Conservation (phyloP, 2,329 filamentous ascomycete genomes). For the Amylocarpus encephaloides region DNA sequence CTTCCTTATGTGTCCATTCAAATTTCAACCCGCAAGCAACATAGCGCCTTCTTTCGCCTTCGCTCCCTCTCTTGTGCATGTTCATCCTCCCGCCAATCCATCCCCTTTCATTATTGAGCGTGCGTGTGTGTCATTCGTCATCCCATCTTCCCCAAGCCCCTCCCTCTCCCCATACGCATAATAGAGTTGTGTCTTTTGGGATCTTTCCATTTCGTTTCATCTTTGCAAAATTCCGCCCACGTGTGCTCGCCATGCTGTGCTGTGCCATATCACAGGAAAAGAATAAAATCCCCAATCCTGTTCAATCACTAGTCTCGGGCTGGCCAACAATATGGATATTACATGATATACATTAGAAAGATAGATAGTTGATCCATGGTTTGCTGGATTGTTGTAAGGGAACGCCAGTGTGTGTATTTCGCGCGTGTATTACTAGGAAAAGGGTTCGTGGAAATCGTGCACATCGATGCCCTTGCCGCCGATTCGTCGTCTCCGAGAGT, state of each 20-base stretch:
- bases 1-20: conserved; percentile 2
- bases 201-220: not conserved
- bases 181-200: too few relatives aligned
- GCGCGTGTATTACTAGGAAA: not conserved
- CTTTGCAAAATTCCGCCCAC: not conserved
- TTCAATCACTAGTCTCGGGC: not conserved
- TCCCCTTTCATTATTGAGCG: not conserved
- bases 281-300: not conserved
- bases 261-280: not conserved
- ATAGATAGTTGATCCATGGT: not conserved
- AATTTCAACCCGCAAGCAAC: not conserved
- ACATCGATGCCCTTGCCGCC: too few relatives aligned
- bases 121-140: not conserved
- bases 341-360: conserved; percentile 4
- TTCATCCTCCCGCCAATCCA: not conserved
- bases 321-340: conserved; percentile 4
- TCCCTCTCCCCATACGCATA: too few relatives aligned
- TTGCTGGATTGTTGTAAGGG: not conserved
- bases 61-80: not conserved
- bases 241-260: not conserved
- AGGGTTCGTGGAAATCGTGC: not conserved
- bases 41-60: not conserved
- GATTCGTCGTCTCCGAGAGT: too few relatives aligned
- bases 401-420: not conserved
- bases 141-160: not conserved